A percentile compares a stretch with the other conserved stretches of the same genome.
These are phyloP conservation scores for Spizellomyces sp. DNA, from an alignment of 192 early-diverging fungal genomes.

Conservation along the genomic window DNA sequence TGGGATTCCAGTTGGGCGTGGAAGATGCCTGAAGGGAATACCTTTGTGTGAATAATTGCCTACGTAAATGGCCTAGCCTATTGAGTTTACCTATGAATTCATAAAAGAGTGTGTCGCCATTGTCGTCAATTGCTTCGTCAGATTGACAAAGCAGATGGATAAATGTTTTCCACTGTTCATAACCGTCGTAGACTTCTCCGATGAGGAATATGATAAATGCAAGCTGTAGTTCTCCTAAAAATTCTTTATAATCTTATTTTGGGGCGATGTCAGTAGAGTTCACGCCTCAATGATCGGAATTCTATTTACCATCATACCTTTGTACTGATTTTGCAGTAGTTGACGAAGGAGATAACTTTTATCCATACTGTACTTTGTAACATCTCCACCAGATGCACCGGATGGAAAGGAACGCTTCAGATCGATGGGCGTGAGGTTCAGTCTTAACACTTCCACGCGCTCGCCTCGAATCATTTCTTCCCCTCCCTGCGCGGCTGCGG, in stretches of 20 bases:
- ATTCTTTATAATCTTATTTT: slow-evolving; percentile 40
- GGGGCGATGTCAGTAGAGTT: too few relatives aligned
- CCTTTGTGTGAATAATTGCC: background rate
- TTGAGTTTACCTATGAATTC: slow-evolving; percentile 54
- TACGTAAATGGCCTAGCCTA: background rate
- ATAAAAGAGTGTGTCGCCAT: slow-evolving; percentile 47
- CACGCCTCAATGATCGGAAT: too few relatives aligned
- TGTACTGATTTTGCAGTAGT: slow-evolving; percentile 41
- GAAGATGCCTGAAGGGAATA: slow-evolving; percentile 46
- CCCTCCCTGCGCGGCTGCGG: background rate
- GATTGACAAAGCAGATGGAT: slow-evolving; percentile 71
- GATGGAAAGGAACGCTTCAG: slow-evolving; percentile 78
- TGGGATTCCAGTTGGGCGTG: slow-evolving; percentile 67
- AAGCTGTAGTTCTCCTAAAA: slow-evolving; percentile 84
- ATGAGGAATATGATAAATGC: slow-evolving; percentile 77
- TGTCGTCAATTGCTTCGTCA: slow-evolving; percentile 57
- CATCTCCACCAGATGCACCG: slow-evolving; percentile 64
- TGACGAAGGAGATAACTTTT: slow-evolving; percentile 80
- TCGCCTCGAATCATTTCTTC: background rate
- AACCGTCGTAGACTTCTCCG: slow-evolving; percentile 80
- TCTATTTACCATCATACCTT: background rate
- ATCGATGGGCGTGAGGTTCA: slow-evolving; percentile 74
- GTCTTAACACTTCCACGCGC: slow-evolving; percentile 18
- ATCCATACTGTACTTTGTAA: slow-evolving; percentile 83
- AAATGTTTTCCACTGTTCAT: slow-evolving; percentile 85